Evolutionary conservation across 2,329 filamentous ascomycete species (phyloP).

Genomic region (Apiospora marii): DNA sequence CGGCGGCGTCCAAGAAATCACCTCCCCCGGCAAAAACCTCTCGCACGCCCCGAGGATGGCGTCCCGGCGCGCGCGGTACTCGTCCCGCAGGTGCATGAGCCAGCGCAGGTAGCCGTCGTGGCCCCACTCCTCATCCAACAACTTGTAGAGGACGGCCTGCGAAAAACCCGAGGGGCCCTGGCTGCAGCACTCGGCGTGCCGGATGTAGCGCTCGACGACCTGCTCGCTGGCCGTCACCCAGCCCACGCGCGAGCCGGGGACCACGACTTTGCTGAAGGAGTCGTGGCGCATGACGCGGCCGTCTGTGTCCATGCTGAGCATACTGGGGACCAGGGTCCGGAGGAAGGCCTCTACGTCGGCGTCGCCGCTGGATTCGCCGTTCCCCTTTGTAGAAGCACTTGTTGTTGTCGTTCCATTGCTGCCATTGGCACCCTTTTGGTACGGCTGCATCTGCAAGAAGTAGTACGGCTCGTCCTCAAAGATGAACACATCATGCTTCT

Average conservation of each 20-base stretch:
- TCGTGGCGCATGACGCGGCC: slow-evolving; percentile 91
- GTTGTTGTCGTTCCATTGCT: background rate
- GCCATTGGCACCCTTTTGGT: slow-evolving; percentile 52
- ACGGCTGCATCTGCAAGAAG: slow-evolving; percentile 87
- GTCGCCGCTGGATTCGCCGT: slow-evolving; percentile 59
- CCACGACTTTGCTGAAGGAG: slow-evolving; percentile 90
- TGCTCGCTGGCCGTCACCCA: slow-evolving; percentile 92
- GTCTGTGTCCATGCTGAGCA: slow-evolving; percentile 82
- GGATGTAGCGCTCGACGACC: slow-evolving; percentile 81
- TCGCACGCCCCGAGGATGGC: slow-evolving; percentile 82
- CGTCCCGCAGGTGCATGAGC: slow-evolving; percentile 81
- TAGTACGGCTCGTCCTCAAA: slow-evolving; percentile 96
- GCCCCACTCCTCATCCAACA: slow-evolving; percentile 94
- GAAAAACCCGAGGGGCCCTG: slow-evolving; percentile 88
- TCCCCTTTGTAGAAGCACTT: too few relatives aligned
- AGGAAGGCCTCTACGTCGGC: slow-evolving; percentile 77
- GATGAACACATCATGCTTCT: slow-evolving; percentile 86
- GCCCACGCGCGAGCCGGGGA: slow-evolving; percentile 81
- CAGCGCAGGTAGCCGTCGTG: slow-evolving; percentile 89
- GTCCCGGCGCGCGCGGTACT: slow-evolving; percentile 84
- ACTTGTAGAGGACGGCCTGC: slow-evolving; percentile 84
- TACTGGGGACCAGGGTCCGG: slow-evolving; percentile 73
- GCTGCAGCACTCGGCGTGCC: slow-evolving; percentile 82
- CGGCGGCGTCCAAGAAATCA: slow-evolving; percentile 83
- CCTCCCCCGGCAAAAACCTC: slow-evolving; percentile 73